Percentiles rank a stretch among this genome's conserved stretches.
phyloP scores from a whole-genome alignment of 2,329 filamentous ascomycete genomes.

The Colletotrichum filicis region DNA sequence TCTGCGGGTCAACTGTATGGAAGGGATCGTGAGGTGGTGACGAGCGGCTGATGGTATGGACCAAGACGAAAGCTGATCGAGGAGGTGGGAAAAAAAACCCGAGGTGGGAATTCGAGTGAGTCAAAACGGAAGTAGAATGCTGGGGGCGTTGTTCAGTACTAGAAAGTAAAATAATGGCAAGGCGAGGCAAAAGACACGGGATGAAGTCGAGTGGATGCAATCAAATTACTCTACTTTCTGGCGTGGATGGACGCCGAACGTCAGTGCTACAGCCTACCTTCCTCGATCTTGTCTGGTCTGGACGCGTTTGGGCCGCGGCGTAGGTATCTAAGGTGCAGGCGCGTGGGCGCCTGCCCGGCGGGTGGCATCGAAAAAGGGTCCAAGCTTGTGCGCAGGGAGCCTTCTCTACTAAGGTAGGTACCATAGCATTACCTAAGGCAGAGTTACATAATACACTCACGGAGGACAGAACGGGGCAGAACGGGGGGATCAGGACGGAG shows the following conservation, averaged over 20 bases:
- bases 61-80: background rate
- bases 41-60: background rate
- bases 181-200: background rate
- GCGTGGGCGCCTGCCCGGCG: background rate
- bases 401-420: no score
- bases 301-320: conserved; percentile 9
- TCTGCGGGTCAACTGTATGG: background rate
- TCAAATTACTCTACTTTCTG: background rate
- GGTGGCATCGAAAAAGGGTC: background rate
- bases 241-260: background rate
- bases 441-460: background rate
- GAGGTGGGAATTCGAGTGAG: background rate
- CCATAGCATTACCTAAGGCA: background rate
- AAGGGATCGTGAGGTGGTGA: background rate
- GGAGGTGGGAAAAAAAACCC: background rate
- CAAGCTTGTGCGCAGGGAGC: background rate
- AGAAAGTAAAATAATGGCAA: background rate
- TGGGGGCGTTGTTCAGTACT: background rate
- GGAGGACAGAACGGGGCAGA: no score
- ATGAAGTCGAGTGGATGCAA: conserved; percentile 2
- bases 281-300: background rate
- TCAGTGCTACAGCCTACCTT: background rate
- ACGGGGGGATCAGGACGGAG: background rate
- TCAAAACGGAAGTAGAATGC: background rate
- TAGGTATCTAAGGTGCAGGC: background rate